A percentile compares a stretch with the other conserved stretches of the same genome.
Conservation (phyloP, 331 rosid genomes). For the Pyracantha coccinea region DNA sequence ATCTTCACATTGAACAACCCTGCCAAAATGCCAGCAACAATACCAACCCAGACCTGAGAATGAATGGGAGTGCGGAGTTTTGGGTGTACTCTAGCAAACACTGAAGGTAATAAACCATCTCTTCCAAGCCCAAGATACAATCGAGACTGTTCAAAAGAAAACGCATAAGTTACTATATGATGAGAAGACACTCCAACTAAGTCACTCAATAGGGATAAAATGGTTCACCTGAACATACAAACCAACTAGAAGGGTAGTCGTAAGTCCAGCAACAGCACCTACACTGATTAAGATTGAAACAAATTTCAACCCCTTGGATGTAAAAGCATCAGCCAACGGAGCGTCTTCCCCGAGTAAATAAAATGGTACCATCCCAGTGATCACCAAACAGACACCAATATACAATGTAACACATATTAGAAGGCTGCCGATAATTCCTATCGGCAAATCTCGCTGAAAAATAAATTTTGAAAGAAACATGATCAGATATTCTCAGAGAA, state of each 20-base stretch:
- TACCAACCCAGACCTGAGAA: constrained; percentile 94
- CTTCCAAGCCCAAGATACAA: constrained; percentile 97
- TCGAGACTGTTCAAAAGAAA: constrained; percentile 73
- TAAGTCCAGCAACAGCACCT: constrained; percentile 96
- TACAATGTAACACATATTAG: constrained; percentile 66
- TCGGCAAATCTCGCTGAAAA: constrained; percentile 89
- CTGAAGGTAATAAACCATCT: constrained; percentile 83
- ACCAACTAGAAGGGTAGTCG: constrained; percentile 95
- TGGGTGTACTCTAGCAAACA: constrained; percentile 70
- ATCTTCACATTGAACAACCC: constrained; percentile 73
- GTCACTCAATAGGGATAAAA: constrained; percentile 9
- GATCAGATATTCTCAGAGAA: background rate
- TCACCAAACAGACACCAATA: constrained; percentile 86
- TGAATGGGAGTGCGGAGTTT: constrained; percentile 74
- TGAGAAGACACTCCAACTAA: constrained; percentile 12
- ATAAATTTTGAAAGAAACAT: constrained; percentile 6
- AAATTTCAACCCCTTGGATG: constrained; percentile 79
- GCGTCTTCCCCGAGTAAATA: constrained; percentile 82
- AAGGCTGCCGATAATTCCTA: constrained; percentile 95
- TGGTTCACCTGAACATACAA: constrained; percentile 87
- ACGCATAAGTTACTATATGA: constrained; percentile 19
- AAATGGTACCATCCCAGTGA: constrained; percentile 98
- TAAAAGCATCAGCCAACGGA: constrained; percentile 92
- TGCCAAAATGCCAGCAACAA: constrained; percentile 68
- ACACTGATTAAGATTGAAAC: constrained; percentile 76